Base-by-base conservation (phyloP, 1,284 basidiomycete species). In the Apiotrichum gamsii region DNA sequence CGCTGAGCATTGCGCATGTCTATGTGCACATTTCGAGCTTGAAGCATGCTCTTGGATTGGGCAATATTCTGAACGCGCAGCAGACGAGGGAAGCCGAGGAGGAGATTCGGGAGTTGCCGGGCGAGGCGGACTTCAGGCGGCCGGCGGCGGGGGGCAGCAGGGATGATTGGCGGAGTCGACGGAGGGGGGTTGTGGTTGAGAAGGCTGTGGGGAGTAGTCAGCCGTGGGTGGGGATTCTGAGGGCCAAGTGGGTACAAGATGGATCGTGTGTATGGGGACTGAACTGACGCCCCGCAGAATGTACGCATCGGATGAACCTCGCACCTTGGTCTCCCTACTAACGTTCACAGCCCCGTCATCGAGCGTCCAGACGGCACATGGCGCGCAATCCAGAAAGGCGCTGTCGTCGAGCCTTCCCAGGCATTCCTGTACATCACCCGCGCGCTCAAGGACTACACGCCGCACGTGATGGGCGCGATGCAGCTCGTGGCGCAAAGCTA, bases 21-120 rank as follows among this genome's bases (percentile, higher is more conserved):
- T 96, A 93, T 67, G 94, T 91, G 14, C 89, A 93, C 62, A 82
- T 91, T 76, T 93, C 90, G 56, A 87, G 88, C 2, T 75, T 87
- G 43, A 77, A 83, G 23, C 91, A 90, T 63, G 90, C 89, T 3
- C 77, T 89, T 19, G 82, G 83, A 24, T 75, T 93, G 16, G 89
- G 90, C 4, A 79, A 90, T 61, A 64, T 72, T 40, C 58, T 68
- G 24, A 61, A 58, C n/a, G 46, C 61, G 15, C 73, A 80, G 24
- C 69, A 79, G 58, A 82, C 64, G 20, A 57, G 55, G 35, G 69
- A 70, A 24, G 69, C 69, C 0, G 55, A 65, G 43, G 57, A 64
- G 33, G 70, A 72, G 49, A 52, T 73, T 37, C 54, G 61, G 21
- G 65, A 71, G 35, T 45, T 73, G 29, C 69, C 70, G 0, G 64